Conservation (phyloP, 139 green algal genomes). For the Diplosphaera chodatii region DNA sequence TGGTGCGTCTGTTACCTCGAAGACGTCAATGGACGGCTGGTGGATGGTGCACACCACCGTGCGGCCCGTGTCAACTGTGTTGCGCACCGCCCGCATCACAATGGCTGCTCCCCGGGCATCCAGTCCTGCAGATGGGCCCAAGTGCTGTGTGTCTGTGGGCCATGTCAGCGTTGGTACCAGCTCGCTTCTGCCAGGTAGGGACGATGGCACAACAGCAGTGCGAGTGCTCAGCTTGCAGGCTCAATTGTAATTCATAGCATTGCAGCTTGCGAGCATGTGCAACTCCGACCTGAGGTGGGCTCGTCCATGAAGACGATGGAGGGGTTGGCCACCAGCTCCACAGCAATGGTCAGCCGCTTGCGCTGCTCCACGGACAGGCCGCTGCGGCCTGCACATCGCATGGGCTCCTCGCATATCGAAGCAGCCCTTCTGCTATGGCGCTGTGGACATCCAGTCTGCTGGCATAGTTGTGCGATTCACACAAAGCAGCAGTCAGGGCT, state of each 20-base stretch:
- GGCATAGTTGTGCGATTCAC: background rate
- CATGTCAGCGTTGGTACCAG: no score
- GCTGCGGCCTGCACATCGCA: constrained; percentile 14
- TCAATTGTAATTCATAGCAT: background rate
- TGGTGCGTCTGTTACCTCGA: constrained; percentile 46
- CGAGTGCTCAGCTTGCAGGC: no score
- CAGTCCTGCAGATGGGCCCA: constrained; percentile 43
- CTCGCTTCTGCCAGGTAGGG: background rate
- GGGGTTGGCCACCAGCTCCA: constrained; percentile 56
- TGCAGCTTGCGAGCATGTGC: background rate
- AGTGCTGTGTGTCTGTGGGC: background rate
- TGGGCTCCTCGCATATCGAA: background rate
- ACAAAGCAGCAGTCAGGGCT: background rate
- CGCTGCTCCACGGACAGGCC: constrained; percentile 47
- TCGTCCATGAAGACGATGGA: constrained; percentile 43
- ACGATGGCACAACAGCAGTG: background rate
- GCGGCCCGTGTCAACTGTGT: constrained; percentile 65
- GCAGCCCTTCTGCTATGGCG: no score
- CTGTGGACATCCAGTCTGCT: background rate
- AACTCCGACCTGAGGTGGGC: constrained; percentile 14
- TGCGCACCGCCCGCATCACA: constrained; percentile 78
- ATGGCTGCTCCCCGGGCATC: constrained; percentile 77
- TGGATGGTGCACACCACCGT: constrained; percentile 90
- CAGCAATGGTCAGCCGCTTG: constrained; percentile 49
- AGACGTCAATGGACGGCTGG: constrained; percentile 69